Evolutionary conservation across 106 monocot genomes (phyloP), one percentile per base, ranked within the genome.

Genomic region (Apostasia shenzhenica): DNA sequence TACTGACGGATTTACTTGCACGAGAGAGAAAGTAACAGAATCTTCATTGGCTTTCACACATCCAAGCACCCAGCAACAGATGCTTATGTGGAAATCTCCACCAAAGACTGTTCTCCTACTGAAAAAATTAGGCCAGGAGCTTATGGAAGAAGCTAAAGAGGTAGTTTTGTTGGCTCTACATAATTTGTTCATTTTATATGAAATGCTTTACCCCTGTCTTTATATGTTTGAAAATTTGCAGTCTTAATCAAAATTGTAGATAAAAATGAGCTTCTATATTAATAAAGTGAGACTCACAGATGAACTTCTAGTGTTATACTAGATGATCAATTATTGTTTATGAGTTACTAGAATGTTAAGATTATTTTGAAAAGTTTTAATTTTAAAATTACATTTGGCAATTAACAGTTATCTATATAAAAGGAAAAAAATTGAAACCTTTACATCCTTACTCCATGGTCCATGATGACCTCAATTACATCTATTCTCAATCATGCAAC

Each of bases 61-160:
- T 80, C 99, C 99, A 69, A 99, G 90, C 70, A 99, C 99, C 68
- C 99, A 99, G 70, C 99, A 99, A 70, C 93, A 99, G 61, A 99
- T 99, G 93, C 93, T 99, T 52, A 99, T 93, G 90, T 99, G 99
- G 99, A 99, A 99, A 65, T 83, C 87, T 78, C 79, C 90, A 58
- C 99, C 99, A 60, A 99, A 93, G 71, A 99, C 93, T 48, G 99
- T 90, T 41, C 55, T 99, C 54, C 77, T 99, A 47, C 67, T 99
- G 56, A 99, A 99, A 59, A 99, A 93, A 48, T 81, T 93, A 68
- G 99, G 99, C 37, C 55, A 74, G 12, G 93, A 88, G 70, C 99
- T 99, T 69, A 93, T 99, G 85, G 90, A 93, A 80, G 90, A 99
- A 82, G 85, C 99, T 60, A 99, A 90, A 72, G 85, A 90, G 93